Evolutionary conservation across 2,329 filamentous ascomycete species (phyloP).

Genomic region (Zymoseptoria ardabiliae): DNA sequence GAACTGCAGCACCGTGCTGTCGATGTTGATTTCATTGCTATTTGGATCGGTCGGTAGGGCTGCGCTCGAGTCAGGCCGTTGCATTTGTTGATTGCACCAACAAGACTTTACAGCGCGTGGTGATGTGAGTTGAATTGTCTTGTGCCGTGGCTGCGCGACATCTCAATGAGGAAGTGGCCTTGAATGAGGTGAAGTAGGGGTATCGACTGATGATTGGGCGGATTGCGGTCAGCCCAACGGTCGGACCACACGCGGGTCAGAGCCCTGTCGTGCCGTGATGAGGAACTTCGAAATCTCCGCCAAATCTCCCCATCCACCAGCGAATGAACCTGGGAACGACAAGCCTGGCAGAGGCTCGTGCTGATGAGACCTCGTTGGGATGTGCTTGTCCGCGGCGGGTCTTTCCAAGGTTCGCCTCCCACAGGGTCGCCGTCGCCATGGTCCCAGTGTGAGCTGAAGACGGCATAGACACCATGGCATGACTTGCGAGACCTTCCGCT

Average conservation of each 20-base stretch:
- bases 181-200: neutral
- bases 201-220: neutral
- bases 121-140: neutral
- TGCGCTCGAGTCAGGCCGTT: neutral
- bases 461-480: neutral
- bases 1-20: neutral
- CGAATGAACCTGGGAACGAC: neutral
- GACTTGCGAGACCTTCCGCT: neutral
- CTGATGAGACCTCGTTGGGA: neutral
- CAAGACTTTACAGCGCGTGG: neutral
- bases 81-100: neutral
- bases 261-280: neutral
- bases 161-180: neutral
- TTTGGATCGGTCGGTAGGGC: neutral
- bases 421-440: neutral
- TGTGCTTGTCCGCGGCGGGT: neutral
- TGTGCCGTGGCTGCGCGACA: neutral
- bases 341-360: neutral
- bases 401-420: no score
- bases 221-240: neutral
- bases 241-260: neutral
- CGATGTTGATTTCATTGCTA: neutral
- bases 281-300: neutral
- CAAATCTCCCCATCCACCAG: neutral
- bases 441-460: neutral